Evolutionary conservation across 2,329 filamentous ascomycete genomes (phyloP).

Genomic region (Alternaria sp.): DNA sequence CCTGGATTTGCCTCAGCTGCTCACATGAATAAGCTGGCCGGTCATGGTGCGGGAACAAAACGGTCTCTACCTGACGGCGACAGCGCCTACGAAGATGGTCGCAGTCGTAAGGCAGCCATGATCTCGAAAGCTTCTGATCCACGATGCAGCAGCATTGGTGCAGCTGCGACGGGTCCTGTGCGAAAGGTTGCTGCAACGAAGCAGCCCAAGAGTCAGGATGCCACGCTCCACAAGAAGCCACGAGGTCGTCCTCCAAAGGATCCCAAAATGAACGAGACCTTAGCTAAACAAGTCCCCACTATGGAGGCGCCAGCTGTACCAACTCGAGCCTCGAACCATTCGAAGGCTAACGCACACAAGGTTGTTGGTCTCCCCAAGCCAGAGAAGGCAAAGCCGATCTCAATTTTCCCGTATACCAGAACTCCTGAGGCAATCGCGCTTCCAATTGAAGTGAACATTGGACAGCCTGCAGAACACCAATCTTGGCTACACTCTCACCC

Average conservation of each 20-base stretch:
- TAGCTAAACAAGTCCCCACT: not conserved
- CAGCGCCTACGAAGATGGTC: not conserved
- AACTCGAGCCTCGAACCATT: not conserved
- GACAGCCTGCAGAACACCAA: not conserved
- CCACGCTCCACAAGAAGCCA: not conserved
- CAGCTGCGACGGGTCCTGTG: not conserved
- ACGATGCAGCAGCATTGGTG: not conserved
- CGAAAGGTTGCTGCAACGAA: not conserved
- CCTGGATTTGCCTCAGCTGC: not conserved
- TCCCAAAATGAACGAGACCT: not conserved
- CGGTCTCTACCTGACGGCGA: not conserved
- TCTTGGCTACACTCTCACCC: not conserved
- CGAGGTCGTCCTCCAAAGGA: not conserved
- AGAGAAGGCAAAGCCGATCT: not conserved
- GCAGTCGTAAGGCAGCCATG: not conserved
- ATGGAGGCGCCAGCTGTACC: not conserved
- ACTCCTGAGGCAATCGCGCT: not conserved
- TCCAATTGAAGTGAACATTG: not conserved
- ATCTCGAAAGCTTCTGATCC: not conserved
- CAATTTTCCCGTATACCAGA: not conserved
- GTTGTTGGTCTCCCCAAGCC: not conserved
- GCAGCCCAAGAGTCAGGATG: not conserved
- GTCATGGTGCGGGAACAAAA: not conserved
- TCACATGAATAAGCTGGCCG: not conserved
- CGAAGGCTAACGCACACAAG: not conserved